Base-by-base conservation (phyloP, 1,284 basidiomycete genomes). In the Boletellus deceptivus region DNA sequence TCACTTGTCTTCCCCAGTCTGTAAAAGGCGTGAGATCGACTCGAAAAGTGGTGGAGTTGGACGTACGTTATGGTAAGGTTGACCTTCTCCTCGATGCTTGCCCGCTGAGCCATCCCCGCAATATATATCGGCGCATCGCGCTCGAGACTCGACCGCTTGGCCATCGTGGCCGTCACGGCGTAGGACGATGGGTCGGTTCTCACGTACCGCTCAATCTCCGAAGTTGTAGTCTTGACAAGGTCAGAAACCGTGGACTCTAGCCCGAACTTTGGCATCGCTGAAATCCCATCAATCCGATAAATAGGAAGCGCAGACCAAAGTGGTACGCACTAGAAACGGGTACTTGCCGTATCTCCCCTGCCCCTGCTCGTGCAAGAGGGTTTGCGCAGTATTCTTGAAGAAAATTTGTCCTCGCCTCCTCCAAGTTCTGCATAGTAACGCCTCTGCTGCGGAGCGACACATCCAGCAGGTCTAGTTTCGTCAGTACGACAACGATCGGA, bases 31-130 rank as follows among this genome's bases (percentile, higher is more conserved):
- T 35, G 40, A 48, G 39, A 27, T 11, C 11, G 10, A 16, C 7
- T 29, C 14, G 4, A 17, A 17, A 41, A 27, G 14, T 16, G 17
- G 36, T 29, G 10, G 6, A 9, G 29, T 9, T 18, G 6, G 14
- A 16, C 38, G 17, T 36, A 48, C 49, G 10, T 14, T 22, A 50
- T 35, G 2, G 44, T 41, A 14, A 29, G 20, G 3, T 33, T 8
- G 34, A 34, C 10, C 24, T 50, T 47, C 6, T 9, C 24, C 27
- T 47, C 39, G 27, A 41, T 17, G 11, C 18, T 48, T 13, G 25
- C 49, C 7, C 43, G 36, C n/a, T 40, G 38, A 5, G 49, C 49
- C 24, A 50, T 50, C 4, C 33, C 18, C 10, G 33, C 49, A 11
- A 47, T 20, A 35, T 13, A n/a, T 3, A 35, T 3, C 1, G 43